Evolutionary conservation across 2,329 filamentous ascomycete species (phyloP), one percentile per base, ranked within the genome.

Genomic region (Exophiala lecanii-corni): DNA sequence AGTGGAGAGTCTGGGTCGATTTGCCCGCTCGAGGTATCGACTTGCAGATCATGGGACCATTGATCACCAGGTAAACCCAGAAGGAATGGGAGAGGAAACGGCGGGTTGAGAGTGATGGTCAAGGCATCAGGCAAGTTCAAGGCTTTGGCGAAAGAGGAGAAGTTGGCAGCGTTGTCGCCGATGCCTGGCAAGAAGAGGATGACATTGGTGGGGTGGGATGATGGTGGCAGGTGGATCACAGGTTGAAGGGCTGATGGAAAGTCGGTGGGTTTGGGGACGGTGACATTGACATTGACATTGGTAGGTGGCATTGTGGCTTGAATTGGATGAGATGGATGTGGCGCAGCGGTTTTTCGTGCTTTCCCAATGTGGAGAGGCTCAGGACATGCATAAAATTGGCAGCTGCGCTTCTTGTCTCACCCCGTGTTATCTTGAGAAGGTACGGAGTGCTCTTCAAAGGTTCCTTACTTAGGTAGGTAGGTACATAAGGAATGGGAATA

Each of bases 151-250:
- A 94, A 84, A 33, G 68, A 67, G 47, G 78, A 74, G 62, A 92
- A 94, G 25, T 84, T 73, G 2, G 62, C 58, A 47, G 86, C 76
- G 23, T 76, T 79, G 66, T 94, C 89, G 50, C 89, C 89, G 9
- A 94, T 76, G 51, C 88, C 88, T 64, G 94, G 89, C 45, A 94
- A 79, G 39, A 94, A 76, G 59, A 94, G 68, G 49, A 94, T 78
- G 54, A 94, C 73, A 21, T 53, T 53, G 41, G 47, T 50, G n/a
- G 48, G 40, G 54, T 74, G 67, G 34, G 75, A 60, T 38, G 69
- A 38, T 54, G 63, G 49, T 55, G 63, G 53, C 39, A 62, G 49
- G 56, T 63, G 63, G 59, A 72, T 59, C 28, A 63, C 62, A 33
- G 68, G 52, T 20, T 60, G 64, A 36, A 69, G 57, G 28, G 57